Percentiles rank a stretch among this genome's conserved stretches.
phyloP scores from a whole-genome alignment of 1,284 basidiomycete genomes.

The Papiliotrema laurentii region DNA sequence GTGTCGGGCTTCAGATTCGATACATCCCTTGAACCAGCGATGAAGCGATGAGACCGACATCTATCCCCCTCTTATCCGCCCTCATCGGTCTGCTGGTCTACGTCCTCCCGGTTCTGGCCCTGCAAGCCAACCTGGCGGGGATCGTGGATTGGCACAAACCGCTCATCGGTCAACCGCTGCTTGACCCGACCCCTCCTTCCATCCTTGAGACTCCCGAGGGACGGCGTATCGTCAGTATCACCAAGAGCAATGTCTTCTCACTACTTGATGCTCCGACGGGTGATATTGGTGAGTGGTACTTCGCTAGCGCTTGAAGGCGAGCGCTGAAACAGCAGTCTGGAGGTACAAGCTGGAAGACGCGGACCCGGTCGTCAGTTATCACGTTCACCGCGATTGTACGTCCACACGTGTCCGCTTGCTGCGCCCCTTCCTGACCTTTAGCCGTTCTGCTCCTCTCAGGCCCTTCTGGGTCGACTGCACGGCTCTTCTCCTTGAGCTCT shows the following conservation, averaged over 20 bases:
- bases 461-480: conserved; percentile 63
- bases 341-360: conserved; percentile 64
- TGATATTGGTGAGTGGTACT: conserved; percentile 58
- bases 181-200: conserved; percentile 40
- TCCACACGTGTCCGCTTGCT: too few relatives aligned
- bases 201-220: conserved; percentile 19
- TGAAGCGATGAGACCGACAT: not conserved
- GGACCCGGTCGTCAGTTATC: conserved; percentile 68
- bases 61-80: not conserved
- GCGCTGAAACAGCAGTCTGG: conserved; percentile 57
- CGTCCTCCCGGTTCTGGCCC: conserved; percentile 17
- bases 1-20: too few relatives aligned
- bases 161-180: conserved; percentile 65
- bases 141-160: conserved; percentile 80
- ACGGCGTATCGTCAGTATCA: conserved; percentile 56
- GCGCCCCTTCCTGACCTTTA: conserved; percentile 37
- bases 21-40: too few relatives aligned
- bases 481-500: conserved; percentile 61
- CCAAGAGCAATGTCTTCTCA: conserved; percentile 71
- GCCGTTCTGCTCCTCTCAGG: conserved; percentile 72
- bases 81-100: conserved; percentile 6
- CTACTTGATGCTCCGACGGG: conserved; percentile 69
- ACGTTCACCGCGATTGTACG: conserved; percentile 59
- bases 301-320: not conserved
- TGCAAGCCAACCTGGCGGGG: conserved; percentile 56